Percentiles rank a stretch among this genome's conserved stretches.
Conservation (phyloP, 2,329 filamentous ascomycete genomes). For the Dactylellina haptotyla region DNA sequence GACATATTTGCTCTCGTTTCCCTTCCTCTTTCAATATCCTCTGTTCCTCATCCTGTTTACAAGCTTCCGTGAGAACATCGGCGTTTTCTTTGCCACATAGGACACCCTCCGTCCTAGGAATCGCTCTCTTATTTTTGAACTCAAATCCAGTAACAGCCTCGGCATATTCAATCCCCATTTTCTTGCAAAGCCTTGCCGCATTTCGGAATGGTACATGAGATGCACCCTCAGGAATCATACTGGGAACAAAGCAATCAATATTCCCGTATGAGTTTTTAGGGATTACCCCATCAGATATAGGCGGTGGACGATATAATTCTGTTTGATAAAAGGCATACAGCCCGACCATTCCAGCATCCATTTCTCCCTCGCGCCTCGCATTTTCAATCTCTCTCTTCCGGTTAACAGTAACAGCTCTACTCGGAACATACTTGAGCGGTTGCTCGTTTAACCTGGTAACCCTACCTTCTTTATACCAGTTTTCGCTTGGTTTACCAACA, state of each 20-base stretch:
- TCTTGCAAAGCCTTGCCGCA: conserved; percentile 75
- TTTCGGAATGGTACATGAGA: conserved; percentile 59
- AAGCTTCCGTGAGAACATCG: conserved; percentile 63
- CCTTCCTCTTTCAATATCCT: conserved; percentile 28
- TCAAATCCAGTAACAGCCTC: conserved; percentile 90
- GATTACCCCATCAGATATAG: conserved; percentile 73
- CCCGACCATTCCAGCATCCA: conserved; percentile 55
- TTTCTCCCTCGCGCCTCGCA: conserved; percentile 78
- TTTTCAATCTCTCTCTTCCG: conserved; percentile 90
- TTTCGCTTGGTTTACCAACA: conserved; percentile 78
- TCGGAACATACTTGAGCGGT: conserved; percentile 71
- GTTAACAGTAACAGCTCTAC: conserved; percentile 84
- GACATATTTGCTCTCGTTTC: conserved; percentile 33
- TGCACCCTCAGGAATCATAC: conserved; percentile 19
- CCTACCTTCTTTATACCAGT: conserved; percentile 90
- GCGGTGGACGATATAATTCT: conserved; percentile 78
- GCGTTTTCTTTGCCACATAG: conserved; percentile 76
- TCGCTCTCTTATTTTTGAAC: conserved; percentile 88
- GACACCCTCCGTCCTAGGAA: conserved; percentile 80
- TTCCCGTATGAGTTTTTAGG: conserved; percentile 94
- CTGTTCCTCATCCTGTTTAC: conserved; percentile 35
- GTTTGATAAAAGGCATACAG: conserved; percentile 66
- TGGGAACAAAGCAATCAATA: conserved; percentile 61
- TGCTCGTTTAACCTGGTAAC: conserved; percentile 80
- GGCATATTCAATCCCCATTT: conserved; percentile 84